phyloP scores from a whole-genome alignment of 2,329 filamentous ascomycete genomes.

The Magnaporthiopsis incrustans region DNA sequence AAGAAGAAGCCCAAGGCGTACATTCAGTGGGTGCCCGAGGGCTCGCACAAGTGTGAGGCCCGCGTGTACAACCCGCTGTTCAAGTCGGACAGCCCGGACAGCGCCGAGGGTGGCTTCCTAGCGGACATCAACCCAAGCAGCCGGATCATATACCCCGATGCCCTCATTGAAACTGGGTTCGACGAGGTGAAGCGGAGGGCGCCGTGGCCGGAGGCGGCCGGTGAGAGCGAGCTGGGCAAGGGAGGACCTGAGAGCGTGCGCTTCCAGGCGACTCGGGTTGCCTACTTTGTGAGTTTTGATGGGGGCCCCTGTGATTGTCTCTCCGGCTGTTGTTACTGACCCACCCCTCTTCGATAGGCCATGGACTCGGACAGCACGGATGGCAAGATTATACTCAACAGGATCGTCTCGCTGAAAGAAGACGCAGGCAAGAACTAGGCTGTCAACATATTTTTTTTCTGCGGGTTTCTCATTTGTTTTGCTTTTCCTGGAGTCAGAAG shows the following conservation, averaged over 20 bases:
- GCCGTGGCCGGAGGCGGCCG: slow-evolving; percentile 74
- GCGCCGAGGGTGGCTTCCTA: slow-evolving; percentile 71
- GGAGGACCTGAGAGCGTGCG: slow-evolving; percentile 66
- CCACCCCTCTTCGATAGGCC: slow-evolving; percentile 14
- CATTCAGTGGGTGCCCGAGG: slow-evolving; percentile 83
- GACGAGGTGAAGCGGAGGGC: slow-evolving; percentile 62
- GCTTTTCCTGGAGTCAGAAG: background rate
- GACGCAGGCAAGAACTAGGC: slow-evolving; percentile 56
- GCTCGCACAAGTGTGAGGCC: slow-evolving; percentile 61
- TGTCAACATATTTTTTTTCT: background rate
- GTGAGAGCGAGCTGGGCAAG: slow-evolving; percentile 55
- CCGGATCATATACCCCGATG: slow-evolving; percentile 69
- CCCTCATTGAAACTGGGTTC: slow-evolving; percentile 76
- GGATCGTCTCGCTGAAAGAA: slow-evolving; percentile 88
- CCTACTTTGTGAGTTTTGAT: slow-evolving; percentile 58
- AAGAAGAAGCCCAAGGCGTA: slow-evolving; percentile 68
- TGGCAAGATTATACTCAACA: slow-evolving; percentile 79
- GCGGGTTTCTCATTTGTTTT: background rate
- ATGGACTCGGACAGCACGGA: slow-evolving; percentile 72
- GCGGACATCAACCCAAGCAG: slow-evolving; percentile 79
- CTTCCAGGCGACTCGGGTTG: slow-evolving; percentile 87
- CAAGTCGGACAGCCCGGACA: slow-evolving; percentile 75
- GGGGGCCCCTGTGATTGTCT: background rate
- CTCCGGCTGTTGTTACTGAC: background rate
- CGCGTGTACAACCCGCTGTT: slow-evolving; percentile 78